Conservation (phyloP, 2,329 filamentous ascomycete species). For the Elsinoe fawcettii region DNA sequence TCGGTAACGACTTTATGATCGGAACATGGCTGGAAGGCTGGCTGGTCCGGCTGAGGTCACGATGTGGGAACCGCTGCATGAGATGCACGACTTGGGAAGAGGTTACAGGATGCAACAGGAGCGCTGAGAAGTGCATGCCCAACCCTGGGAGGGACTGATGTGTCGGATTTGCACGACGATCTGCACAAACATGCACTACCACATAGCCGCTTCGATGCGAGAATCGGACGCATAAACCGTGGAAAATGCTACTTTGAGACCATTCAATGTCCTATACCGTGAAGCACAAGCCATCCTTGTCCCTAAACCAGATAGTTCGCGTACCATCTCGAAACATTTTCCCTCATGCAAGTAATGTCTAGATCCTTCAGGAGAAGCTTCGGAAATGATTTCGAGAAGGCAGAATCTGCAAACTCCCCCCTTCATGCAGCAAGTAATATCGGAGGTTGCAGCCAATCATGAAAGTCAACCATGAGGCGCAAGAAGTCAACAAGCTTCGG, state of each 20-base stretch:
- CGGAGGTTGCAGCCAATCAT: background rate
- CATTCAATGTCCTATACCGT: background rate
- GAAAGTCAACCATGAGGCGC: background rate
- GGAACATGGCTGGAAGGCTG: background rate
- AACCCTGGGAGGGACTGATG: background rate
- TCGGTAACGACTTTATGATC: conserved; percentile 7
- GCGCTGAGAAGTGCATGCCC: background rate
- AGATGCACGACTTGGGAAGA: background rate
- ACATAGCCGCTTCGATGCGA: background rate
- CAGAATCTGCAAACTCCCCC: background rate
- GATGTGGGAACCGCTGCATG: background rate
- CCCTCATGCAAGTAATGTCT: background rate
- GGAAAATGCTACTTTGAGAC: background rate
- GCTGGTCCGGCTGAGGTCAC: background rate
- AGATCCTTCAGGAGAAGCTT: background rate
- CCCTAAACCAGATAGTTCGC: background rate
- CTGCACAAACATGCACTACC: background rate
- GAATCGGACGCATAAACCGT: background rate
- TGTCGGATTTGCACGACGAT: background rate
- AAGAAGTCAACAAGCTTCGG: background rate
- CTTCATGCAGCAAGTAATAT: background rate
- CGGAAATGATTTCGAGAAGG: background rate
- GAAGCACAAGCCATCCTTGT: background rate
- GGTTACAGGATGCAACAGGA: background rate
- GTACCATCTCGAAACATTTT: too few relatives aligned